Base-by-base conservation (phyloP, 2,329 filamentous ascomycete genomes). In the Stemphylium vesicarium region DNA sequence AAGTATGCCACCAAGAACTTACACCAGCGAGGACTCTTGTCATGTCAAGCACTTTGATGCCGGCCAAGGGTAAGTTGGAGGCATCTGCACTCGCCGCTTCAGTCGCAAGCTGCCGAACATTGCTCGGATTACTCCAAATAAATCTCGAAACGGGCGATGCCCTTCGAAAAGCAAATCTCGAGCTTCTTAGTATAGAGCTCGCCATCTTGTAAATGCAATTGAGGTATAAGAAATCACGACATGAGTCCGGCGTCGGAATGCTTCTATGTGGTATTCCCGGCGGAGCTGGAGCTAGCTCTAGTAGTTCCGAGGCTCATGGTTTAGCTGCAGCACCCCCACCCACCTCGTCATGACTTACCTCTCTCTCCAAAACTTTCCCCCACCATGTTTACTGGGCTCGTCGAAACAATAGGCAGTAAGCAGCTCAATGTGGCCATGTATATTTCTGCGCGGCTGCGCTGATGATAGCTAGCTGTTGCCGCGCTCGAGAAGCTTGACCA, bases 11-110 rank as follows among this genome's bases (percentile, higher is more conserved):
- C 12, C 1, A 1, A 15, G 15, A 2, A 83, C 89, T 78, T 81
- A 97, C 94, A 53, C 95, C 95, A 60, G 95, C 95, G 61, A 99
- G 79, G 1, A 99, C 95, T 78, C 95, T 85, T 3, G 94, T 98
- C 92, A 99, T 96, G 75, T 99, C 95, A 59, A 99, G 82, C 12
- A 98, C 93, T 50, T 90, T 87, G 65, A 95, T 89, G 1, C 95
- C 95, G 32, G 91, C 86, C 65, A 99, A 82, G 18, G 95, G 94
- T 29, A 89, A 75, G 13, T 80, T 82, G 24, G 78, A 79, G 45
- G 78, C 71, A 64, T 78, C 72, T 40, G 72, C 59, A 37, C 62
- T 62, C 37, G 64, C 63, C 45, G 74, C 69, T 53, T 76, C 71
- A 26, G 78, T 80, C 35, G 81, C 80, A 42, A 80, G 66, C 43